These are phyloP conservation scores for Ustilago shanxiensis DNA, from an alignment of 1,284 basidiomycete genomes.

Conservation along the genomic window DNA sequence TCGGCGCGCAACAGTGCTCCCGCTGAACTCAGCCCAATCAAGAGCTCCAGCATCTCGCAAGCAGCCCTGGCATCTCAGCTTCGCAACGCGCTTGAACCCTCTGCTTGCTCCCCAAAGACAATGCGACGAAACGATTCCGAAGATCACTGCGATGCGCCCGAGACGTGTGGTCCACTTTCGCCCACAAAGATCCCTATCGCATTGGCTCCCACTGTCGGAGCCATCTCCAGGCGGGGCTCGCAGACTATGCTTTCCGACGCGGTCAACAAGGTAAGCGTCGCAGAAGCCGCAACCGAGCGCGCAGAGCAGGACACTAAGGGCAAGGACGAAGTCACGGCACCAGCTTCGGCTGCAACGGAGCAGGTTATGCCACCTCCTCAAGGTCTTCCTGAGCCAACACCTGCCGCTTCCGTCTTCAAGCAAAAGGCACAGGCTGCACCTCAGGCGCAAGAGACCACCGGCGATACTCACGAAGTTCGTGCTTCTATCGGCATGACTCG, in stretches of 20 bases:
- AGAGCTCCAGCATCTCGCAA: slow-evolving; percentile 39
- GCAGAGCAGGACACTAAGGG: slow-evolving; percentile 4
- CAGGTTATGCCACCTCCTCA: slow-evolving; percentile 49
- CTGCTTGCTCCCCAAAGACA: slow-evolving; percentile 10
- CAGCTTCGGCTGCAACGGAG: slow-evolving; percentile 10
- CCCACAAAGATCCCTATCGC: slow-evolving; percentile 49
- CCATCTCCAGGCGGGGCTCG: slow-evolving; percentile 44
- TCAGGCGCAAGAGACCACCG: not conserved
- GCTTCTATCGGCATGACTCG: slow-evolving; percentile 36
- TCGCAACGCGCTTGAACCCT: slow-evolving; percentile 28
- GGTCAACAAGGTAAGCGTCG: slow-evolving; percentile 1
- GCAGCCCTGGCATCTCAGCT: slow-evolving; percentile 35
- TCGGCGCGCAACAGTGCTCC: slow-evolving; percentile 42
- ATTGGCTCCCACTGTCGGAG: slow-evolving; percentile 40
- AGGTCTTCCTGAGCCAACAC: slow-evolving; percentile 29
- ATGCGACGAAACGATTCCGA: not conserved
- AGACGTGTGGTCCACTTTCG: slow-evolving; percentile 44
- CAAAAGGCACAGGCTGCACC: slow-evolving; percentile 19
- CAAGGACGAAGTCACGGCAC: not conserved
- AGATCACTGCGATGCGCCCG: slow-evolving; percentile 38
- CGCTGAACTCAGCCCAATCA: slow-evolving; percentile 45
- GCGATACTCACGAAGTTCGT: not conserved
- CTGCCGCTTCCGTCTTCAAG: slow-evolving; percentile 44
- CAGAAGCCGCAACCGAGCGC: not conserved
- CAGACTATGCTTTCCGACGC: slow-evolving; percentile 36